Evolutionary conservation across 2,329 filamentous ascomycete species (phyloP), one percentile per base, ranked within the genome.

Genomic region (Clonostachys sp.): DNA sequence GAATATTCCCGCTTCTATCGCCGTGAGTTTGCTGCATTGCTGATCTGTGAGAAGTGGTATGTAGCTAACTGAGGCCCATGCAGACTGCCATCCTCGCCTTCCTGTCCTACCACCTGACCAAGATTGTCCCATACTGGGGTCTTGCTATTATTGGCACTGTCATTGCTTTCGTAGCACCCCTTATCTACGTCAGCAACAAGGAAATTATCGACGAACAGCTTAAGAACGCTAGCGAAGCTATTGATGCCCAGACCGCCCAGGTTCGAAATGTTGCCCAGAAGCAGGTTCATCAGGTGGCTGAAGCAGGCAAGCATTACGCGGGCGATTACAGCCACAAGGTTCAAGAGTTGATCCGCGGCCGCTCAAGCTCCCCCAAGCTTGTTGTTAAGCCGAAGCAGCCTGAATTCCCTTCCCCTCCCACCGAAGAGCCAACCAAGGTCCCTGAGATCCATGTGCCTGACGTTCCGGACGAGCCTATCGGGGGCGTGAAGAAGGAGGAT

Each of bases 91-190:
- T 84, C 45, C 71, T 71, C 51, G 75, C 83, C 43, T 84, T 87
- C 64, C 53, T 86, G 52, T 83, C 83, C 20, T 87, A 87, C 70
- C 82, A 77, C 64, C 73, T 87, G 38, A 77, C 84, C 66, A 87
- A 86, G 73, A 70, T 87, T 51, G 77, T 87, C 43, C 84, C 84
- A 35, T 78, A 84, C 72, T 87, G 84, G 84, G 83, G 81, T 35
- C 77, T 87, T 53, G 71, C 81, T 42, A 66, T 87, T 53, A 72
- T 86, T 56, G 70, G 67, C 53, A 80, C 80, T 49, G 80, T 80
- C 12, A 63, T 80, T 44, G 59, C 77, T 50, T 87, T 87, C 71
- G 71, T 84, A 49, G 73, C 71, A 12, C 84, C 84, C 33, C 72
- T 87, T 45, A 58, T 86, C 61, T 87, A 87, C 68, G 75, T 74